These are phyloP conservation scores for Tribonema minus DNA, from an alignment of 108 stramenopile species.

Conservation along the genomic window DNA sequence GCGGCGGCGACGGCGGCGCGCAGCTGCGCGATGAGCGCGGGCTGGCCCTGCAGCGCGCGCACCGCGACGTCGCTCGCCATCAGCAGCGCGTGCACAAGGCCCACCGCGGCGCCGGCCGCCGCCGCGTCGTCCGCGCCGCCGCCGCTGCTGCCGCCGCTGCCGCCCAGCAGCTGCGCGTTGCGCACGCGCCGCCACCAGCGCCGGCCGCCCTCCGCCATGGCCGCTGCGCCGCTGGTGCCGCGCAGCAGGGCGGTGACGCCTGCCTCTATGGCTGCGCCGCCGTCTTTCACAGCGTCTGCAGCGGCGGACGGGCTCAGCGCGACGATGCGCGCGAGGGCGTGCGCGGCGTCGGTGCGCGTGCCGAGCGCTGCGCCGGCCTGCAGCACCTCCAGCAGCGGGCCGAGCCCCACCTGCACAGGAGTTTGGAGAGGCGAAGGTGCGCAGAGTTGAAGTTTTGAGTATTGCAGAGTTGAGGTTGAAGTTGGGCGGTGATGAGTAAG, in stretches of 20 bases:
- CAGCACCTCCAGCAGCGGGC: background rate
- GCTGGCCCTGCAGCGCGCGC: no score
- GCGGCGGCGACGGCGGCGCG: no score
- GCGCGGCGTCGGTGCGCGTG: background rate
- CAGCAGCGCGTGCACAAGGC: no score
- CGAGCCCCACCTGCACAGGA: background rate
- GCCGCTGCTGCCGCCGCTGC: constrained; percentile 9
- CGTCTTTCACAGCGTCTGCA: background rate
- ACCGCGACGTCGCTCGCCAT: no score
- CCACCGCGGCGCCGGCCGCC: constrained; percentile 35
- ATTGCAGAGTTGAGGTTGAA: no score
- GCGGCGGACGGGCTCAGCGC: background rate
- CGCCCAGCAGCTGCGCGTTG: background rate
- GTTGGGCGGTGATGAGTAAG: no score
- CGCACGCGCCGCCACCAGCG: background rate
- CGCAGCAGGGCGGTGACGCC: background rate
- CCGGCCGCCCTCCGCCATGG: background rate
- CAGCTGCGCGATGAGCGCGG: no score
- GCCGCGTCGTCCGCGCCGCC: constrained; percentile 2
- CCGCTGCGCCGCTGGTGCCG: background rate
- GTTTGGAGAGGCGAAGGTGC: background rate
- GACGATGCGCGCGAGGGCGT: background rate
- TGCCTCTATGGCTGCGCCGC: background rate
- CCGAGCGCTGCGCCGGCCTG: background rate
- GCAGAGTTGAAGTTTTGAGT: no score